Evolutionary conservation across 371 early-diverging fungal species (phyloP).

Genomic region (Syncephalis plumigaleata): DNA sequence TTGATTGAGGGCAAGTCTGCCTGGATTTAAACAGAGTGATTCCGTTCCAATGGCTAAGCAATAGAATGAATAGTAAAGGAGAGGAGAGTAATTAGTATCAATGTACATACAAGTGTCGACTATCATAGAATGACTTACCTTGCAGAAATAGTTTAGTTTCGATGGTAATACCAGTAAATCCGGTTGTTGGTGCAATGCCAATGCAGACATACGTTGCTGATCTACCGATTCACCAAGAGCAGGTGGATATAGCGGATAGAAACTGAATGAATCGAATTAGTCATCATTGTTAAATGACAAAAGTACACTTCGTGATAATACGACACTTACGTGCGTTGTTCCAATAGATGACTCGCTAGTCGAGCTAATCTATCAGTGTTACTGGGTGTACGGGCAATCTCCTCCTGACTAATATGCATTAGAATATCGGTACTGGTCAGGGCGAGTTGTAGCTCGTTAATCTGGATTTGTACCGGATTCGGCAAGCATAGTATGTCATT

Average conservation of each 20-base stretch:
- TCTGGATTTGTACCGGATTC: slow-evolving; percentile 63
- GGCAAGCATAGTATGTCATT: slow-evolving; percentile 35
- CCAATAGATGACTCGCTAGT: slow-evolving; percentile 44
- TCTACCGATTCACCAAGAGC: slow-evolving; percentile 33
- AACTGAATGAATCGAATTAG: slow-evolving; percentile 16
- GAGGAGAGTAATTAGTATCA: background rate
- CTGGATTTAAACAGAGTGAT: slow-evolving; percentile 62
- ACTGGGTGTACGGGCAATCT: slow-evolving; percentile 18
- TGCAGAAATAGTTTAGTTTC: slow-evolving; percentile 42
- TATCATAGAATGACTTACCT: slow-evolving; percentile 15
- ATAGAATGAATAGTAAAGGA: background rate
- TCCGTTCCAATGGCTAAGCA: slow-evolving; percentile 32
- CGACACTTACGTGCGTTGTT: slow-evolving; percentile 44
- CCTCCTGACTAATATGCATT: slow-evolving; percentile 40
- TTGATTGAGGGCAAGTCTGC: slow-evolving; percentile 35
- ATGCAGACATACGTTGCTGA: slow-evolving; percentile 16
- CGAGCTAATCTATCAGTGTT: slow-evolving; percentile 41
- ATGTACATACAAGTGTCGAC: too few relatives aligned
- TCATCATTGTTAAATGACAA: background rate
- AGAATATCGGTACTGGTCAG: slow-evolving; percentile 53
- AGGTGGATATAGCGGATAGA: slow-evolving; percentile 66
- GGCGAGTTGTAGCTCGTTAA: slow-evolving; percentile 65
- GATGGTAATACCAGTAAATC: slow-evolving; percentile 69
- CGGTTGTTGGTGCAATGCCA: slow-evolving; percentile 39
- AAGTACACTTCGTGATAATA: background rate